Conservation (phyloP, 176 grass and related monocot species). For the Themeda triandra region DNA sequence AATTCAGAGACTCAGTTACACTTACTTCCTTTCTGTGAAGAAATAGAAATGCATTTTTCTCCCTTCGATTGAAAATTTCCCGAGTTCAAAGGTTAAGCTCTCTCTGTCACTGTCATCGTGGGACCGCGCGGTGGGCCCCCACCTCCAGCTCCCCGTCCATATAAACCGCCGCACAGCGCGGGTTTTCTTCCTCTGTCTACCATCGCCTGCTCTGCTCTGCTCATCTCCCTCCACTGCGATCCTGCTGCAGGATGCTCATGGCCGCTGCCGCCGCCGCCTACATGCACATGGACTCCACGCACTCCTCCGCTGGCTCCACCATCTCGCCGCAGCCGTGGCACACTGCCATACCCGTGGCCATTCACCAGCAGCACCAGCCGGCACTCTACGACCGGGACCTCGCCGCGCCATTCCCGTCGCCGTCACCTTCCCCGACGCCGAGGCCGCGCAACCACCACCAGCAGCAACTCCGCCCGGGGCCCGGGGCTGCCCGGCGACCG, state of each 20-base stretch:
- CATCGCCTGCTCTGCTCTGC: not conserved
- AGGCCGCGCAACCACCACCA: not conserved
- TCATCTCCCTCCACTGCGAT: not conserved
- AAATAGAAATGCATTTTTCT: no score
- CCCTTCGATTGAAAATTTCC: no score
- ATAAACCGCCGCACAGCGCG: no score
- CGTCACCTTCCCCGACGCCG: no score
- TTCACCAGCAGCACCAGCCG: not conserved
- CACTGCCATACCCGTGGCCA: not conserved
- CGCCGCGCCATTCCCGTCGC: not conserved
- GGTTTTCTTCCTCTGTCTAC: no score
- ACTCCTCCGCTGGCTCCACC: not conserved
- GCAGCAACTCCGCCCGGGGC: not conserved
- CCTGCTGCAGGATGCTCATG: constrained; percentile 13
- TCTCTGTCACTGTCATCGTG: no score
- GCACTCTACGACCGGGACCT: not conserved
- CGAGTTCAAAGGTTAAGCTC: no score
- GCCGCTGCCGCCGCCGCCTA: not conserved
- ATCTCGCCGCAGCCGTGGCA: constrained; percentile 13
- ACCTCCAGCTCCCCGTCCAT: no score
- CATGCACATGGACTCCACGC: constrained; percentile 9
- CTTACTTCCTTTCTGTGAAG: no score
- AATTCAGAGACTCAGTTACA: no score
- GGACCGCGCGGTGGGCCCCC: no score
- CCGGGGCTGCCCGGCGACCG: not conserved